phyloP scores from a whole-genome alignment of 2,329 filamentous ascomycete species.

The Aspergillus ochraceoroseus region DNA sequence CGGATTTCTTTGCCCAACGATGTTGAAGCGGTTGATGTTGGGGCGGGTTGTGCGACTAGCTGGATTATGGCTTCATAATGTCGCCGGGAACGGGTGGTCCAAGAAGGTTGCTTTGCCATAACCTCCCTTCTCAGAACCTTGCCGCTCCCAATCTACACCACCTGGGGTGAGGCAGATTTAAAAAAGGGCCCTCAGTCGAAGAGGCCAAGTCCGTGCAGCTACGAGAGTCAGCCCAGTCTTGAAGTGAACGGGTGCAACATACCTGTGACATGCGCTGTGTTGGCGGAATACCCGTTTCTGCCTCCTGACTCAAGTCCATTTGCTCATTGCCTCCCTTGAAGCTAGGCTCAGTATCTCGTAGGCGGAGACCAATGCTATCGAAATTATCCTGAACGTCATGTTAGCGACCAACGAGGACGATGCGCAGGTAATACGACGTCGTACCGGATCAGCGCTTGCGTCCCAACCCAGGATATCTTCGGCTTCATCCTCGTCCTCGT shows the following conservation, averaged over 20 bases:
- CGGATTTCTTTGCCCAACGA: conserved; percentile 56
- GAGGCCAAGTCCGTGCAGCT: conserved; percentile 40
- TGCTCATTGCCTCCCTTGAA: conserved; percentile 18
- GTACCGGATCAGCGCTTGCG: conserved; percentile 50
- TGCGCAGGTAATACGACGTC: conserved; percentile 5
- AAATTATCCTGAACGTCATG: conserved; percentile 27
- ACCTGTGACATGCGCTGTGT: conserved; percentile 50
- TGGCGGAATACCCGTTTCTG: conserved; percentile 43
- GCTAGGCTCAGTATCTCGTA: conserved; percentile 35
- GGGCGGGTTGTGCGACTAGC: conserved; percentile 86
- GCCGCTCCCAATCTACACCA: no score
- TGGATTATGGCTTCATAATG: conserved; percentile 55
- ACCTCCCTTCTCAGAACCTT: no score
- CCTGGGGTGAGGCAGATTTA: neutral
- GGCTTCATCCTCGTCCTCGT: conserved; percentile 52
- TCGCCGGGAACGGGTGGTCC: neutral
- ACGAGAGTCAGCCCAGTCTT: conserved; percentile 21
- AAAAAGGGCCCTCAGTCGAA: conserved; percentile 37
- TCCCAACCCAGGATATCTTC: conserved; percentile 61
- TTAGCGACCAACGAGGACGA: neutral
- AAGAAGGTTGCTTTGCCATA: no score
- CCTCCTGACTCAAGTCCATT: conserved; percentile 22
- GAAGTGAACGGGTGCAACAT: conserved; percentile 11
- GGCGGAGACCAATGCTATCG: conserved; percentile 24
- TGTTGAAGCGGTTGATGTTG: conserved; percentile 57